These are phyloP conservation scores for Bretziella fagacearum DNA, from an alignment of 2,329 filamentous ascomycete genomes.

Conservation along the genomic window DNA sequence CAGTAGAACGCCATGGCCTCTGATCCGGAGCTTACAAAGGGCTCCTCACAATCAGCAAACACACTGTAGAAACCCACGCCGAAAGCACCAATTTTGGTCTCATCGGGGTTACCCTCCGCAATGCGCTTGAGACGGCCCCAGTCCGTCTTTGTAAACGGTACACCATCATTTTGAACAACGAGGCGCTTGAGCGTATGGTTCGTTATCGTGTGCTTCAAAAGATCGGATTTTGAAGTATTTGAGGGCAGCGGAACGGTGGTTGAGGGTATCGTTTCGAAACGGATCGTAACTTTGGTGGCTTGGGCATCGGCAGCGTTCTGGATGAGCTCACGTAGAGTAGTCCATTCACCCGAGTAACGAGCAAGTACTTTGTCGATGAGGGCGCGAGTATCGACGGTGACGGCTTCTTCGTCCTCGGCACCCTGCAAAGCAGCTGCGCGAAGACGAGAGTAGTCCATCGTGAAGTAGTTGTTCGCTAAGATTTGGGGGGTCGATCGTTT, in stretches of 20 bases:
- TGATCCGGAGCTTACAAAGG: slow-evolving; percentile 82
- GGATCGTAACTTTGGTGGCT: slow-evolving; percentile 74
- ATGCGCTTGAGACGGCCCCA: slow-evolving; percentile 91
- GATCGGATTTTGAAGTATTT: slow-evolving; percentile 48
- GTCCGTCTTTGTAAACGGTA: slow-evolving; percentile 74
- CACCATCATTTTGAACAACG: slow-evolving; percentile 85
- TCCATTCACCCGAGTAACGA: slow-evolving; percentile 92
- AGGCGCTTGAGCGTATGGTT: slow-evolving; percentile 76
- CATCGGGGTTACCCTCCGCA: slow-evolving; percentile 96
- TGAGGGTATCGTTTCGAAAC: slow-evolving; percentile 81
- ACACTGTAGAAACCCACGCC: slow-evolving; percentile 98
- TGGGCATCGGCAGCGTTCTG: slow-evolving; percentile 98
- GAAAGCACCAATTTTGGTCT: slow-evolving; percentile 97
- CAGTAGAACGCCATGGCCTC: slow-evolving; percentile 98
- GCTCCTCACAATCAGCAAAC: slow-evolving; percentile 94
- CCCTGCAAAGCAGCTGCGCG: slow-evolving; percentile 74
- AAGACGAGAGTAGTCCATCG: slow-evolving; percentile 58
- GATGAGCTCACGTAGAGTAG: slow-evolving; percentile 74
- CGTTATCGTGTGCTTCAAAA: slow-evolving; percentile 66
- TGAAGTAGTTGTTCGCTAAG: too few relatives aligned
- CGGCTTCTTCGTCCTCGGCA: slow-evolving; percentile 84
- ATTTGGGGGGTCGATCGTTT: too few relatives aligned
- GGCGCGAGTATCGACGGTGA: slow-evolving; percentile 92
- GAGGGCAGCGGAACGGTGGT: slow-evolving; percentile 53
- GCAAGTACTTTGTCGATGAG: slow-evolving; percentile 96